Evolutionary conservation across 495 filamentous ascomycete genomes (phyloP), one percentile per base, ranked within the genome.

Genomic region (Xylaria longipes): DNA sequence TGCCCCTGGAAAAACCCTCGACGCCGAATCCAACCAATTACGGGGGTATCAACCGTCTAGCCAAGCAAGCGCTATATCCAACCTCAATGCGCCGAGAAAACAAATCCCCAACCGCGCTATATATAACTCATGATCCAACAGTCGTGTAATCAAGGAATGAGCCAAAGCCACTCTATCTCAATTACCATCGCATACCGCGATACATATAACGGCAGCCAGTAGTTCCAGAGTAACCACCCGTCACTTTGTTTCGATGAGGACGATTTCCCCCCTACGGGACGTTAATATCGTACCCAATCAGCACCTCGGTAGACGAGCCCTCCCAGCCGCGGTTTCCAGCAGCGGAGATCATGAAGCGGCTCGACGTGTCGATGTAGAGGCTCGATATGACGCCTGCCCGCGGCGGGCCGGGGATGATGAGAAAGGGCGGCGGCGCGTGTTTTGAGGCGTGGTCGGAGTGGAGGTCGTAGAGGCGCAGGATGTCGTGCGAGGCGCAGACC

Each of bases 301-400:
- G 80, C 11, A 96, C 94, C 83, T 99, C 96, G 1, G 96, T 98
- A 35, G 87, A 90, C 37, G 85, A 89, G n/a, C 96, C 96, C 79
- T 98, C 97, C 97, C 97, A 98, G 3, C 96, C 96, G 64, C 96
- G 83, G 72, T 95, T 98, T 1, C 96, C 96, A 39, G 92, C 94
- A 2, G 93, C 91, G 2, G 93, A 95, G 58, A 99, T 87, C 90
- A 99, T 94, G 79, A 94, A 97, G 41, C 90, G 86, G 74, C 93
- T 96, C 0, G 93, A 94, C 35, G 93, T 92, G 79, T 99, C 96
- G 61, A 97, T 85, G 76, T 94, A 94, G 33, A 97, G 80, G 70
- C 88, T 87, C 0, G 91, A 93, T 57, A 97, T 95, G 33, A 97
- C 94, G 60, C 97, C 96, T 4, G 94, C 95, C 22, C 93, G 82